Base-by-base conservation (phyloP, 306 rosid genomes). In the Trifolium repens region DNA sequence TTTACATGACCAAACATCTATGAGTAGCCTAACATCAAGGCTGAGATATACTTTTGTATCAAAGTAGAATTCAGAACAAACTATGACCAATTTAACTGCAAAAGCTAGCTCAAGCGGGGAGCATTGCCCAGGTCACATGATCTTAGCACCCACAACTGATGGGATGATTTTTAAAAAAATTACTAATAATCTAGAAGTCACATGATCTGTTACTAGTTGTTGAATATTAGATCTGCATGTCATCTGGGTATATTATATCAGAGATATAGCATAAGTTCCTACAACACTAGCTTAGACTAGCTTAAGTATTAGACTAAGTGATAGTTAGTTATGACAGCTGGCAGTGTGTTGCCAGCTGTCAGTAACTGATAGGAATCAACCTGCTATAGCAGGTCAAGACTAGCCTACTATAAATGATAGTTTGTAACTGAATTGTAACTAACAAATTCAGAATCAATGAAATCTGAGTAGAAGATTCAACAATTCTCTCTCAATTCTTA, bases 11-110 rank as follows among this genome's bases (percentile, higher is more conserved):
- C 3, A 50, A n/a, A 50, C 57, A 50, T n/a, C 57, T n/a, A 50
- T 50, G 22, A 14, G 57, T 50, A 50, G 16, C 57, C 57, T 50
- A 53, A 53, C 5, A 53, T 53, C 59, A 53, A 53, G 59, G 27
- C 59, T 17, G 59, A 53, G 59, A 53, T 53, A 17, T 8, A 16
- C 59, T 53, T 27, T 16, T 53, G 59, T 16, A 53, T 16, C 58
- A 53, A 53, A 53, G 59, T 53, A 17, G 59, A 53, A 53, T 53
- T 53, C 59, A 53, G 59, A 52, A 17, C 59, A 53, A 16, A 53
- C 59, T 53, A 3, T 1, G 26, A 52, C 9, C 9, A 52, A 52
- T 52, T 52, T 52, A 52, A 52, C 24, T 8, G 57, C 57, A 52
- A n/a, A 15, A n/a, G 19, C 19, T 52, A n/a, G 24, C 57, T 16